Evolutionary conservation across 1,284 basidiomycete species (phyloP).

Genomic region (Ganoderma boninense): DNA sequence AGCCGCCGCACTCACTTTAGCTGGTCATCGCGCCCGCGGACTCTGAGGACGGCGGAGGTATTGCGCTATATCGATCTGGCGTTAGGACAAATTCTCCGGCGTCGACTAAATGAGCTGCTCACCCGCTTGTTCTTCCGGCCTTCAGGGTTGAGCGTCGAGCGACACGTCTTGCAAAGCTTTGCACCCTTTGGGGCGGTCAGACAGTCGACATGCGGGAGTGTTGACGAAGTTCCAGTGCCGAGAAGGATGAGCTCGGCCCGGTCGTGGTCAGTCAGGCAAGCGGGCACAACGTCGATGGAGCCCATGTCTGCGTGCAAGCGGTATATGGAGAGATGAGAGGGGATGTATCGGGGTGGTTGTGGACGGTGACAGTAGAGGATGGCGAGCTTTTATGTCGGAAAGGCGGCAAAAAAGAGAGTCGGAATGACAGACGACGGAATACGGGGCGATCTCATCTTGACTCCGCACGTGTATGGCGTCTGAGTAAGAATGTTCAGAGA

Average conservation of each 20-base stretch:
- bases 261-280: slow-evolving; percentile 11
- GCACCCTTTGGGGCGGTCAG: slow-evolving; percentile 62
- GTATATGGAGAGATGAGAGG: slow-evolving; percentile 6
- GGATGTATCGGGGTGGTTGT: slow-evolving; percentile 1
- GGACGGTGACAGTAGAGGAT: not conserved
- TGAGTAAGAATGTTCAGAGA: slow-evolving; percentile 7
- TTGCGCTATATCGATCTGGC: slow-evolving; percentile 54
- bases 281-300: slow-evolving; percentile 31
- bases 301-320: slow-evolving; percentile 31
- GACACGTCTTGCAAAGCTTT: slow-evolving; percentile 67
- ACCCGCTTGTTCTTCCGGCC: slow-evolving; percentile 77
- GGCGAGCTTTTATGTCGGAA: slow-evolving; percentile 23
- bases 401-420: not conserved
- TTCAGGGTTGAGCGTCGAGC: slow-evolving; percentile 67
- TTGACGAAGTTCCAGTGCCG: slow-evolving; percentile 79
- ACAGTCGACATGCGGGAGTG: slow-evolving; percentile 70
- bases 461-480: slow-evolving; percentile 26
- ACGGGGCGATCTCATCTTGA: slow-evolving; percentile 22
- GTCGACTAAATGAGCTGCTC: slow-evolving; percentile 12
- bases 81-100: slow-evolving; percentile 2
- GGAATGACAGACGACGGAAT: slow-evolving; percentile 7
- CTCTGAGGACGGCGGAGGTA: slow-evolving; percentile 71
- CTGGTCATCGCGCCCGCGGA: slow-evolving; percentile 58
- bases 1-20: slow-evolving; percentile 54
- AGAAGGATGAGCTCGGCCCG: slow-evolving; percentile 72